phyloP scores from a whole-genome alignment of 116 monocot genomes.

The Cymodocea nodosa region DNA sequence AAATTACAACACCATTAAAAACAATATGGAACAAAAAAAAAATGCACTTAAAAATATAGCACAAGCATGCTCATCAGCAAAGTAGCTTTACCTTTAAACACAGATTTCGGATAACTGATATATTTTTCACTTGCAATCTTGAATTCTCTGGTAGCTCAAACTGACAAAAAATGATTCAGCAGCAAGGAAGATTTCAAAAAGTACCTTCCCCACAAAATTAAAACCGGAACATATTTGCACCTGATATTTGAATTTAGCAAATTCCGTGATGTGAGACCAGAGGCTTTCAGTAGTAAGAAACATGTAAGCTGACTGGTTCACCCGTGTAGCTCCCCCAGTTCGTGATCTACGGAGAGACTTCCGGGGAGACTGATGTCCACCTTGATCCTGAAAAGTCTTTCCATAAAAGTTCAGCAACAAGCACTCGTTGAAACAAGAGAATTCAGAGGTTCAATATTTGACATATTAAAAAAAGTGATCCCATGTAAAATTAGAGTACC shows the following conservation, averaged over 20 bases:
- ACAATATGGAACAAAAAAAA: too few species aligned
- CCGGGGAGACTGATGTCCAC: not conserved
- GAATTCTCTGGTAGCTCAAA: constrained; percentile 81
- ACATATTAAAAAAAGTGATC: too few species aligned
- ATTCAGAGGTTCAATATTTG: too few species aligned
- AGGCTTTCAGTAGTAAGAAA: constrained; percentile 56
- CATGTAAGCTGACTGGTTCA: constrained; percentile 21
- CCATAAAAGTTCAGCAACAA: too few species aligned
- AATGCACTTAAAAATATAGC: not conserved
- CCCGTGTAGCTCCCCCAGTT: not conserved
- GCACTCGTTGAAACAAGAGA: too few species aligned
- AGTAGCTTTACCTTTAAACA: constrained; percentile 65
- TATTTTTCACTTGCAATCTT: constrained; percentile 41
- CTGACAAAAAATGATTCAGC: constrained; percentile 18
- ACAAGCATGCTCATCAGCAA: not conserved
- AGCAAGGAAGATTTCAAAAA: not conserved
- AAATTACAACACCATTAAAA: too few species aligned
- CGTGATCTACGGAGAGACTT: constrained; percentile 2
- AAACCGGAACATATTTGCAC: constrained; percentile 17
- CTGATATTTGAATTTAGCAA: constrained; percentile 83
- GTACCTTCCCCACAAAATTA: not conserved
- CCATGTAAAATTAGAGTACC: too few species aligned
- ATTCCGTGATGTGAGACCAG: constrained; percentile 74
- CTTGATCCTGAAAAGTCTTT: not conserved
- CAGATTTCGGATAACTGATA: constrained; percentile 71